phyloP scores from a whole-genome alignment of 805 yeast genomes.

The Torulaspora microellipsoides region DNA sequence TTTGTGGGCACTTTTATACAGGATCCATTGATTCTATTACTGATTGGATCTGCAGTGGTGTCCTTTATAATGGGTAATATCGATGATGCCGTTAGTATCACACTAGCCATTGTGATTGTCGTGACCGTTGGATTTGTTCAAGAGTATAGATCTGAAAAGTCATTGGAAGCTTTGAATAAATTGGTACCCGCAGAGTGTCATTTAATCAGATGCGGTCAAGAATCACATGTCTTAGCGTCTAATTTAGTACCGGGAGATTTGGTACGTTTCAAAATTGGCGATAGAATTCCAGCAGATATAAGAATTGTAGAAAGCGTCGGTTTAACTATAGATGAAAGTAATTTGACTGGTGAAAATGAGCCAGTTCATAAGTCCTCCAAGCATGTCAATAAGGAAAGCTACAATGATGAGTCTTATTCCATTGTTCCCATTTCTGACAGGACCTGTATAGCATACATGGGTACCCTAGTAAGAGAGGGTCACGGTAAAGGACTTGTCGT shows the following conservation, averaged over 20 bases:
- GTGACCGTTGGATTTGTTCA: conserved; percentile 97
- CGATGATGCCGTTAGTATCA: conserved; percentile 92
- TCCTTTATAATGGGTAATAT: conserved; percentile 92
- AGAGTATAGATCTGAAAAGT: conserved; percentile 92
- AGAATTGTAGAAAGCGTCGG: conserved; percentile 76
- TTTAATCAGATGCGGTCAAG: conserved; percentile 73
- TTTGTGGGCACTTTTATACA: conserved; percentile 78
- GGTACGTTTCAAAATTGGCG: conserved; percentile 87
- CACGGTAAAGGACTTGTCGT: conserved; percentile 91
- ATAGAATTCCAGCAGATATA: conserved; percentile 93
- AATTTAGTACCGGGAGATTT: conserved; percentile 93
- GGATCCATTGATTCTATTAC: conserved; percentile 82
- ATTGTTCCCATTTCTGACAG: conserved; percentile 63
- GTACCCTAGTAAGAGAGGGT: conserved; percentile 94
- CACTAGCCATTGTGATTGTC: conserved; percentile 87
- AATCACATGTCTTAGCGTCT: conserved; percentile 79
- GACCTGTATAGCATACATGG: conserved; percentile 86
- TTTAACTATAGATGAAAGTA: conserved; percentile 85
- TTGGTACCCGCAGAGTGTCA: conserved; percentile 97
- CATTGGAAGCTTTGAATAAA: conserved; percentile 85
- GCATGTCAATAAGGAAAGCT: conserved; percentile 34
- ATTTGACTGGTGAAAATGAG: conserved; percentile 89
- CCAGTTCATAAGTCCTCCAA: conserved; percentile 70
- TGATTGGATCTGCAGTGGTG: conserved; percentile 84
- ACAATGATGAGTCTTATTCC: conserved; percentile 28